Evolutionary conservation across 2,329 filamentous ascomycete genomes (phyloP).

Genomic region (Leptographium radiaticola): DNA sequence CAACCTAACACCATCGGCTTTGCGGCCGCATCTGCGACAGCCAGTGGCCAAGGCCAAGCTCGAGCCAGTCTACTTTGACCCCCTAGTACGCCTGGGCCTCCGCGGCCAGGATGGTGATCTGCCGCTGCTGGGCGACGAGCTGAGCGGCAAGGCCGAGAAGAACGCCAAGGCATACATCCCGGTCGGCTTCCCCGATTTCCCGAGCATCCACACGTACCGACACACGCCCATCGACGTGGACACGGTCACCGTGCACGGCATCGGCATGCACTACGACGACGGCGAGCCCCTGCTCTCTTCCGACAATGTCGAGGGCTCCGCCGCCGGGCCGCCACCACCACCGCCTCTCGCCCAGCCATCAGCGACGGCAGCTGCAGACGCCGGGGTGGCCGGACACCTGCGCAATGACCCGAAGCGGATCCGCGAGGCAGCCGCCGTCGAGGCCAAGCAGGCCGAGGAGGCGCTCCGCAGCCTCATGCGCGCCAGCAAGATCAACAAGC

Average conservation of each 20-base stretch:
- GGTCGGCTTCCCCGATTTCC: constrained; percentile 44
- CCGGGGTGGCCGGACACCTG: not conserved
- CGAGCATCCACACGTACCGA: constrained; percentile 51
- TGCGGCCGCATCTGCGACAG: constrained; percentile 43
- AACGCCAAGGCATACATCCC: constrained; percentile 43
- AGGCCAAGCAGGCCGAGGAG: constrained; percentile 49
- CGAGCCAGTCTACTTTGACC: constrained; percentile 24
- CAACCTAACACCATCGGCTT: constrained; percentile 35
- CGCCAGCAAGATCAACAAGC: constrained; percentile 49
- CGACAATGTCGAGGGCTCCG: constrained; percentile 5
- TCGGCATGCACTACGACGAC: constrained; percentile 16
- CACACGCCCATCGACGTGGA: constrained; percentile 37
- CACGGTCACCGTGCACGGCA: constrained; percentile 17
- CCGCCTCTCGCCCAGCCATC: not conserved
- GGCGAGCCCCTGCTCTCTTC: constrained; percentile 13
- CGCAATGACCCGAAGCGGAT: constrained; percentile 42
- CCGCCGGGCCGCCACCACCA: not conserved
- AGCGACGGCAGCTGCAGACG: constrained; percentile 10
- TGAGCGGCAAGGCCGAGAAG: constrained; percentile 47
- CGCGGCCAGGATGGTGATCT: constrained; percentile 19
- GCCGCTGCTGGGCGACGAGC: constrained; percentile 36
- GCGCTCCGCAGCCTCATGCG: constrained; percentile 46
- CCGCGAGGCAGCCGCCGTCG: constrained; percentile 44
- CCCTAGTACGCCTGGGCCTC: constrained; percentile 8
- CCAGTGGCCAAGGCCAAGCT: constrained; percentile 30